Evolutionary conservation across 176 grass and related monocot species (phyloP).

Genomic region (Ensete ventricosum): DNA sequence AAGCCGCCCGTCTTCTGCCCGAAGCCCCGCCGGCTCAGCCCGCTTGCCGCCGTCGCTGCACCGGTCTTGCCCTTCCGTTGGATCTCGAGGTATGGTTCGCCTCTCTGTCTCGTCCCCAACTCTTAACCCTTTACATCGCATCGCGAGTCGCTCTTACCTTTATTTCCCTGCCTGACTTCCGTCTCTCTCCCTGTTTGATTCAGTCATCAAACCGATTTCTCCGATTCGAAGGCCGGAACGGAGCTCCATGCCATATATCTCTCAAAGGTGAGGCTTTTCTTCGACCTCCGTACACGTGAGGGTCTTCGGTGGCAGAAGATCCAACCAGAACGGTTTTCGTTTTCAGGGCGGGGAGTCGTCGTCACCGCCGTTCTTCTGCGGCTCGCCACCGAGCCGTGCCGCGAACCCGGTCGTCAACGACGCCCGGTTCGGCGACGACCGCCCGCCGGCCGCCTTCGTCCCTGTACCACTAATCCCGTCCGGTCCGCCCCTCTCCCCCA

Average conservation of each 20-base stretch:
- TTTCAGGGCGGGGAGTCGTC: constrained; percentile 13
- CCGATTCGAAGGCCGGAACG: not conserved
- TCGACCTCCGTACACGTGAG: not conserved
- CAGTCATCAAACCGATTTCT: constrained; percentile 12
- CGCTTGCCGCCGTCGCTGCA: not conserved
- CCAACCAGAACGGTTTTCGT: too few relatives aligned
- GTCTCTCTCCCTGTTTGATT: not conserved
- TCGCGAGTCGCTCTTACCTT: too few relatives aligned
- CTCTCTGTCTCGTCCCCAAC: not conserved
- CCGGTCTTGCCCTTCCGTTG: constrained; percentile 8
- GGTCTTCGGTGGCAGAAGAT: not conserved
- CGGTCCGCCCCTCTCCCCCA: not conserved
- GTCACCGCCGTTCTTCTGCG: constrained; percentile 23
- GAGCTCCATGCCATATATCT: constrained; percentile 12
- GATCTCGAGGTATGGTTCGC: not conserved
- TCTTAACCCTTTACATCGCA: not conserved
- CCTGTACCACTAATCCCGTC: constrained; percentile 4
- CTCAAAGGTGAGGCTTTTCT: constrained; percentile 3
- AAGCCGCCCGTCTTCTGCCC: constrained; percentile 16
- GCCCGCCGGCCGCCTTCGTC: not conserved
- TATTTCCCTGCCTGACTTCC: not conserved
- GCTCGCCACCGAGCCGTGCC: constrained; percentile 13
- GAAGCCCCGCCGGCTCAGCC: constrained; percentile 20
- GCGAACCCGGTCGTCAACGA: constrained; percentile 21
- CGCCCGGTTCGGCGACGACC: constrained; percentile 9